phyloP scores from a whole-genome alignment of 1,284 basidiomycete genomes.

The Cutaneotrichosporon sp. region DNA sequence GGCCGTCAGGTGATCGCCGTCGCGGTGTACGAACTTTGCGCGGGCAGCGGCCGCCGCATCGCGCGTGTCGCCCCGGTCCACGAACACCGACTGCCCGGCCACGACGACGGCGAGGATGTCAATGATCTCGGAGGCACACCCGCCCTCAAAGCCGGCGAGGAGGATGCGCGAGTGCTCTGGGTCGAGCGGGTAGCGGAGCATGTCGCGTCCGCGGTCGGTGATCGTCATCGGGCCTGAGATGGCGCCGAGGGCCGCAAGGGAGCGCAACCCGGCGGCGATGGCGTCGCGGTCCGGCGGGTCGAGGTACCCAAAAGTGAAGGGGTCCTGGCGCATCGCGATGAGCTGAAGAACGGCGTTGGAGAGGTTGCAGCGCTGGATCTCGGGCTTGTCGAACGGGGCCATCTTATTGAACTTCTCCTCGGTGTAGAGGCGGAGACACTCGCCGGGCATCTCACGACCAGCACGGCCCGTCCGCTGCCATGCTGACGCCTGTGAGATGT shows the following conservation, averaged over 20 bases:
- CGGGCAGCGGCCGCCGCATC: slow-evolving; percentile 69
- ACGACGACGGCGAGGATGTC: slow-evolving; percentile 77
- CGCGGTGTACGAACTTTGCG: slow-evolving; percentile 74
- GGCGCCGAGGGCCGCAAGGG: slow-evolving; percentile 73
- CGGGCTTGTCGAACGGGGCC: slow-evolving; percentile 71
- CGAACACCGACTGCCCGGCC: slow-evolving; percentile 66
- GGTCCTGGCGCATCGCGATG: slow-evolving; percentile 75
- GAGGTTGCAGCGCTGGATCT: slow-evolving; percentile 83
- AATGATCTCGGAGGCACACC: slow-evolving; percentile 67
- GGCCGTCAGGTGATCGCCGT: slow-evolving; percentile 88
- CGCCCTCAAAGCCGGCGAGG: slow-evolving; percentile 68
- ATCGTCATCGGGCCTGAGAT: slow-evolving; percentile 65
- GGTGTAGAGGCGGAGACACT: slow-evolving; percentile 87
- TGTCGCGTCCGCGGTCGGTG: slow-evolving; percentile 69
- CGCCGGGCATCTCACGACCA: slow-evolving; percentile 82
- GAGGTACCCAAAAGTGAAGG: slow-evolving; percentile 78
- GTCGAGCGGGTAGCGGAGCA: slow-evolving; percentile 83
- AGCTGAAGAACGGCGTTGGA: slow-evolving; percentile 80
- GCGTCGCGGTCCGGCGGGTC: slow-evolving; percentile 71
- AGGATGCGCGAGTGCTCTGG: slow-evolving; percentile 76
- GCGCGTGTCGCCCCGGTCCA: slow-evolving; percentile 63
- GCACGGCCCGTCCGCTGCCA: slow-evolving; percentile 82
- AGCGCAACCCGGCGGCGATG: slow-evolving; percentile 71
- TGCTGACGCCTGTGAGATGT: slow-evolving; percentile 86
- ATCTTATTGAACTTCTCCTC: slow-evolving; percentile 71